Conservation (phyloP, 768 basidiomycete genomes). For the Phlebiopsis flavidoalba region DNA sequence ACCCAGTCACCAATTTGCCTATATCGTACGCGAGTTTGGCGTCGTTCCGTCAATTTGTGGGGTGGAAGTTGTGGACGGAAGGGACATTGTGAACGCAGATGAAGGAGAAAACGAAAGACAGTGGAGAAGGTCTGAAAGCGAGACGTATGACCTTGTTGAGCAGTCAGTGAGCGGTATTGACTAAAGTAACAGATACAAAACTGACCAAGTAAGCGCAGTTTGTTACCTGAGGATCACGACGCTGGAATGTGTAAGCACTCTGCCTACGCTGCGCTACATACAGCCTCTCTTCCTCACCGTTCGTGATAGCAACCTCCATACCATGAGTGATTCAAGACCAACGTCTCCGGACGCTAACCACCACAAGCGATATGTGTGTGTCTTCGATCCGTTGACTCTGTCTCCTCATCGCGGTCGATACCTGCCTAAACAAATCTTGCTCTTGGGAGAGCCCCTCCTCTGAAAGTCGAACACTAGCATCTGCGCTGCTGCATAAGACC, state of each 20-base stretch:
- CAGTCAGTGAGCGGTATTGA: background rate
- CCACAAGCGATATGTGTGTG: slow-evolving; percentile 89
- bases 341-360: slow-evolving; percentile 68
- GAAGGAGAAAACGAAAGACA: background rate
- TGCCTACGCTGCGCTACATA: background rate
- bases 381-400: slow-evolving; percentile 85
- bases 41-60: slow-evolving; percentile 67
- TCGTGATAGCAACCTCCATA: background rate
- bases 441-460: slow-evolving; percentile 77
- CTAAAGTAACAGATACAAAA: background rate
- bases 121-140: background rate
- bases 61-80: slow-evolving; percentile 43
- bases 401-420: slow-evolving; percentile 74
- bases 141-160: background rate
- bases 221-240: background rate
- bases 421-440: slow-evolving; percentile 83
- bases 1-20: slow-evolving; percentile 63
- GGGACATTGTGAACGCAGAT: background rate
- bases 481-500: slow-evolving; percentile 70
- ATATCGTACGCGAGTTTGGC: slow-evolving; percentile 63
- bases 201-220: background rate
- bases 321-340: slow-evolving; percentile 45
- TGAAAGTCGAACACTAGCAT: slow-evolving; percentile 70
- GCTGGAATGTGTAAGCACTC: background rate
- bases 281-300: background rate